phyloP scores from a whole-genome alignment of 768 basidiomycete species.

The Glaciozyma antarctica region DNA sequence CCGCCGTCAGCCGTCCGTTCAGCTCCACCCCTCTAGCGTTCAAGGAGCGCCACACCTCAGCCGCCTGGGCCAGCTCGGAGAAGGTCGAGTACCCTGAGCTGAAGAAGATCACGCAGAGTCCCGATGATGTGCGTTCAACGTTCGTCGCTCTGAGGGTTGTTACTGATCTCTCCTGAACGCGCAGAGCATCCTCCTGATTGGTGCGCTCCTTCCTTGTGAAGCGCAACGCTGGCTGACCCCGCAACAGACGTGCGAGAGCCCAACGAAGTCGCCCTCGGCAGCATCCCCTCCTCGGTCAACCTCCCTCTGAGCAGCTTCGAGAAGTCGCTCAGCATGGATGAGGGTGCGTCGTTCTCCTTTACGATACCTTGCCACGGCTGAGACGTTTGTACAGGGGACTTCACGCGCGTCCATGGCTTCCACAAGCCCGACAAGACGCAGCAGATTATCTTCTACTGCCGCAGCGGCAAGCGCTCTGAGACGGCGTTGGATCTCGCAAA shows the following conservation, averaged over 20 bases:
- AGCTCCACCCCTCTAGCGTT: no score
- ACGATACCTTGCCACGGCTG: not conserved
- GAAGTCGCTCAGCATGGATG: slow-evolving; percentile 52
- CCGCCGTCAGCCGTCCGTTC: no score
- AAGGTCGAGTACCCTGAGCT: no score
- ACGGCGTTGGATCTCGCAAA: slow-evolving; percentile 73
- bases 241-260: slow-evolving; percentile 88
- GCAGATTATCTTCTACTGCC: slow-evolving; percentile 79
- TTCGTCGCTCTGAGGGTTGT: no score
- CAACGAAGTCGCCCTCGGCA: slow-evolving; percentile 79
- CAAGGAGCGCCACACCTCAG: no score
- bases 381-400: slow-evolving; percentile 42
- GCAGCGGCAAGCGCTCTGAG: slow-evolving; percentile 73
- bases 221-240: not conserved
- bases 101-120: no score
- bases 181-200: no score
- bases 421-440: slow-evolving; percentile 61
- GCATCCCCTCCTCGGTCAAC: slow-evolving; percentile 85
- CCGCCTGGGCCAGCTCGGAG: no score
- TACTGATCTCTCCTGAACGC: no score
- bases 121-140: no score
- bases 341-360: slow-evolving; percentile 23
- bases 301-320: slow-evolving; percentile 72
- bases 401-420: slow-evolving; percentile 60
- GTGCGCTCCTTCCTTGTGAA: no score